These are phyloP conservation scores for Kuraishia ogatae DNA, from an alignment of 805 yeast genomes.

Conservation along the genomic window DNA sequence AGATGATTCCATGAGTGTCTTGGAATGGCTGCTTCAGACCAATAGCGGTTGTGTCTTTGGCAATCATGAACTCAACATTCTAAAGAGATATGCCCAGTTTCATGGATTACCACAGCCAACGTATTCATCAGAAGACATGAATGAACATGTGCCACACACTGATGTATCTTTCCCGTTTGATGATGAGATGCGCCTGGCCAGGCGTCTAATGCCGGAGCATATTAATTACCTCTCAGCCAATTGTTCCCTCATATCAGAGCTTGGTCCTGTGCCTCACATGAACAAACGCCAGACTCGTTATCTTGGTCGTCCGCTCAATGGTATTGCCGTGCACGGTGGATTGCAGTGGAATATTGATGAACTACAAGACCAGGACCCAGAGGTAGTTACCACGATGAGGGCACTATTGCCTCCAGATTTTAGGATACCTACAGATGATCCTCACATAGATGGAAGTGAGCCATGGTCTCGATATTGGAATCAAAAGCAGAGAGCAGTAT, in stretches of 20 bases:
- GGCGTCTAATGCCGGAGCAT: slow-evolving; percentile 49
- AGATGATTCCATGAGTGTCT: slow-evolving; percentile 57
- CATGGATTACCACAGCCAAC: slow-evolving; percentile 33
- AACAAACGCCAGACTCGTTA: slow-evolving; percentile 12
- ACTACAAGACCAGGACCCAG: slow-evolving; percentile 50
- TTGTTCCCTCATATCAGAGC: slow-evolving; percentile 54
- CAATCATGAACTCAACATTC: slow-evolving; percentile 73
- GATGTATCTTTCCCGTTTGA: slow-evolving; percentile 19
- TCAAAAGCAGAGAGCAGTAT: slow-evolving; percentile 10
- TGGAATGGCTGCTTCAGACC: slow-evolving; percentile 54
- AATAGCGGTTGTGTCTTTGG: slow-evolving; percentile 74
- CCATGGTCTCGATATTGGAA: slow-evolving; percentile 26
- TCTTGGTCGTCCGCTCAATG: slow-evolving; percentile 18
- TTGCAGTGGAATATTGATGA: slow-evolving; percentile 51
- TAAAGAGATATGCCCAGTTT: slow-evolving; percentile 54
- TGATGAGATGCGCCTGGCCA: slow-evolving; percentile 37
- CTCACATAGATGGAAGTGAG: slow-evolving; percentile 17
- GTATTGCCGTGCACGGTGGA: slow-evolving; percentile 80
- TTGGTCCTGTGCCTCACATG: slow-evolving; percentile 52
- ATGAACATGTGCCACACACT: background rate
- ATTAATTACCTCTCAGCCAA: slow-evolving; percentile 41
- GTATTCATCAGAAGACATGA: background rate
- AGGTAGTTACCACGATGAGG: slow-evolving; percentile 61
- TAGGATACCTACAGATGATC: slow-evolving; percentile 43
- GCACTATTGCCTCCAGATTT: slow-evolving; percentile 58